Percentiles rank a stretch among this genome's conserved stretches.
Evolutionary conservation across 2,329 filamentous ascomycete species (phyloP).

Genomic region (Aaosphaeria pasadenensis): DNA sequence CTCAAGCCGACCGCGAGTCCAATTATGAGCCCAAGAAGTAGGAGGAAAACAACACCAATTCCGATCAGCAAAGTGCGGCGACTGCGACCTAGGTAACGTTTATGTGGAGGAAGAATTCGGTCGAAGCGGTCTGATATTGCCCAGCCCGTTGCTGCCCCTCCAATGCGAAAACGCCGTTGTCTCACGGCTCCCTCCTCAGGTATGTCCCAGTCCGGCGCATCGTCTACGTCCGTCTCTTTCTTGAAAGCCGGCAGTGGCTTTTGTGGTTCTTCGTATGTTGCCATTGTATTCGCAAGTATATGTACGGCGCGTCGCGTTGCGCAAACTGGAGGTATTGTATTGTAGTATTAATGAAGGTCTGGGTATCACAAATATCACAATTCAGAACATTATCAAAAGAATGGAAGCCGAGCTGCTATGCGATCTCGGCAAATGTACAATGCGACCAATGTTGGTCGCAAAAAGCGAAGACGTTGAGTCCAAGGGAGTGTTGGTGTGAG

Average conservation of each 20-base stretch:
- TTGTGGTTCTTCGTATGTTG: slow-evolving; percentile 5
- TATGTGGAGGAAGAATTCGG: slow-evolving; percentile 35
- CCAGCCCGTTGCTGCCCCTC: slow-evolving; percentile 15
- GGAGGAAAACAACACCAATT: slow-evolving; percentile 27
- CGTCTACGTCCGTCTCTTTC: slow-evolving; percentile 8
- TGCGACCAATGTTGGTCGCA: too few species aligned
- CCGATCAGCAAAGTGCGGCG: slow-evolving; percentile 38
- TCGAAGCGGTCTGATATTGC: slow-evolving; percentile 32
- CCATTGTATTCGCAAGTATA: not conserved
- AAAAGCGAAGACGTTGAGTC: too few species aligned
- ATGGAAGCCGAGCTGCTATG: too few species aligned
- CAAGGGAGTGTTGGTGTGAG: too few species aligned
- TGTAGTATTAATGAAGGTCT: too few species aligned
- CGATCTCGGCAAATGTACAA: too few species aligned
- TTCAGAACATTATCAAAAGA: too few species aligned
- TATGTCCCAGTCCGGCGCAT: slow-evolving; percentile 9
- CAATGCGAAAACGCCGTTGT: slow-evolving; percentile 9
- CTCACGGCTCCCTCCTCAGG: slow-evolving; percentile 10
- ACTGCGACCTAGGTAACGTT: slow-evolving; percentile 38
- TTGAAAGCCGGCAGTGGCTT: slow-evolving; percentile 17
- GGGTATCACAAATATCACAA: too few species aligned
- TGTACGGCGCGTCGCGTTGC: not conserved
- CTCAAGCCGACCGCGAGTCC: slow-evolving; percentile 41
- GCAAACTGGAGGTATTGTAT: too few species aligned
- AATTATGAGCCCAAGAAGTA: slow-evolving; percentile 39